These are phyloP conservation scores for Colletotrichum filicis DNA, from an alignment of 2,329 filamentous ascomycete species.

Conservation along the genomic window DNA sequence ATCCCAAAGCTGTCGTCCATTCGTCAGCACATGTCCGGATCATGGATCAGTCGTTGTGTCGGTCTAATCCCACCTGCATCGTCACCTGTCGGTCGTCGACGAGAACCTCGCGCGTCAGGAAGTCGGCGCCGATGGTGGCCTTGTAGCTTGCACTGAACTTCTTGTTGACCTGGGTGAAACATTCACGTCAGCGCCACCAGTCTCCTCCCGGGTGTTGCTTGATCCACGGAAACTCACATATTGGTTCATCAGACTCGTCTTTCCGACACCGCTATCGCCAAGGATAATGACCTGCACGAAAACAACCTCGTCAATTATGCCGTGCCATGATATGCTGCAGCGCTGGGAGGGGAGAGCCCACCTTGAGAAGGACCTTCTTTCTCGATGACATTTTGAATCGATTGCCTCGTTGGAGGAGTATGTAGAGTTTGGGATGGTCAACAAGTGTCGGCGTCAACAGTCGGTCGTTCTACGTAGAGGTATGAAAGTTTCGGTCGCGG, in stretches of 20 bases:
- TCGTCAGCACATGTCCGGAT: conserved; percentile 14
- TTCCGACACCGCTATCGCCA: conserved; percentile 97
- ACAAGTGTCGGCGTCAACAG: conserved; percentile 6
- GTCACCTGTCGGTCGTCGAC: conserved; percentile 98
- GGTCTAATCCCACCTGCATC: conserved; percentile 79
- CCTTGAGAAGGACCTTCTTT: conserved; percentile 94
- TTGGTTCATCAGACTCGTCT: conserved; percentile 99
- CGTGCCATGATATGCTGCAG: neutral
- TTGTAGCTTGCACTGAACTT: conserved; percentile 99
- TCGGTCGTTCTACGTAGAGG: conserved; percentile 14
- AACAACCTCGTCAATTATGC: conserved; percentile 20
- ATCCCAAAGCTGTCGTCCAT: conserved; percentile 82
- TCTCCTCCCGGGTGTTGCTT: neutral
- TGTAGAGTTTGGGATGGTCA: neutral
- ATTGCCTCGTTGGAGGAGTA: neutral
- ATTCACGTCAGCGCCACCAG: neutral
- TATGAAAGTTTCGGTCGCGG: conserved; percentile 18
- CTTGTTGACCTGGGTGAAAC: conserved; percentile 90
- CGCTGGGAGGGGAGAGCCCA: conserved; percentile 49
- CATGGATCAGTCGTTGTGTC: conserved; percentile 17
- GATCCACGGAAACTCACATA: conserved; percentile 77
- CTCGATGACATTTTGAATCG: conserved; percentile 74
- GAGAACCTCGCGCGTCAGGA: conserved; percentile 96
- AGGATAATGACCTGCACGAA: conserved; percentile 92
- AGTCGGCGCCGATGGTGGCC: conserved; percentile 98